A percentile compares a stretch with the other conserved stretches of the same genome.
phyloP scores from a whole-genome alignment of 2,329 filamentous ascomycete genomes.

The Diaporthe citriasiana region DNA sequence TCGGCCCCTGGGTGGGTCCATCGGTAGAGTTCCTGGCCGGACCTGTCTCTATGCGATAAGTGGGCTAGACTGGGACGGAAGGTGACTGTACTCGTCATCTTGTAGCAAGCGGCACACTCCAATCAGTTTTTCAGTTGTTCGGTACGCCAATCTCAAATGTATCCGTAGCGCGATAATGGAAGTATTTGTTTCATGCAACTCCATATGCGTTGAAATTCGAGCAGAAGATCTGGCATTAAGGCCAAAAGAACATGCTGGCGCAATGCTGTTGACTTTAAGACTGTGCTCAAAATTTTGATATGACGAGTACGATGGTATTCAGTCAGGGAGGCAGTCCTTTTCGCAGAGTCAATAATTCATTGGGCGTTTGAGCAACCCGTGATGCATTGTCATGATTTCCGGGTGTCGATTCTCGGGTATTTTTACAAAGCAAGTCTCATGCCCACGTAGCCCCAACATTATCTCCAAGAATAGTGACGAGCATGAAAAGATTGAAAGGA shows the following conservation, averaged over 20 bases:
- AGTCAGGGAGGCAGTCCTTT: too few relatives aligned
- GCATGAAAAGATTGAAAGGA: too few relatives aligned
- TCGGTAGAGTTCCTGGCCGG: neutral
- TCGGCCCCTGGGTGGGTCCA: constrained; percentile 17
- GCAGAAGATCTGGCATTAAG: neutral
- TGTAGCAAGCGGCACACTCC: neutral
- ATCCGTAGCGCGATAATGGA: neutral
- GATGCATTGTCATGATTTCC: neutral
- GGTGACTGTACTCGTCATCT: neutral
- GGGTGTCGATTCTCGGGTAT: neutral
- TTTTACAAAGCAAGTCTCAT: neutral
- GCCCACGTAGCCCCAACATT: neutral
- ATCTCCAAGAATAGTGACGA: neutral
- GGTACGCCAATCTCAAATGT: neutral
- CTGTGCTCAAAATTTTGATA: neutral
- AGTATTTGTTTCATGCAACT: neutral
- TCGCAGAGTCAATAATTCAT: too few relatives aligned
- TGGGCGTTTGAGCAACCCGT: neutral
- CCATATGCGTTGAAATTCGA: neutral
- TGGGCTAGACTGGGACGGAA: constrained; percentile 6
- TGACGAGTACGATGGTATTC: neutral
- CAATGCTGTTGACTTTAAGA: neutral
- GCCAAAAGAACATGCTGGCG: neutral
- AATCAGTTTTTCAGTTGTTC: neutral
- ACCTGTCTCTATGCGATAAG: neutral